Evolutionary conservation across 108 stramenopile species (phyloP), one percentile per base, ranked within the genome.

Genomic region (Cyclotella atomus): DNA sequence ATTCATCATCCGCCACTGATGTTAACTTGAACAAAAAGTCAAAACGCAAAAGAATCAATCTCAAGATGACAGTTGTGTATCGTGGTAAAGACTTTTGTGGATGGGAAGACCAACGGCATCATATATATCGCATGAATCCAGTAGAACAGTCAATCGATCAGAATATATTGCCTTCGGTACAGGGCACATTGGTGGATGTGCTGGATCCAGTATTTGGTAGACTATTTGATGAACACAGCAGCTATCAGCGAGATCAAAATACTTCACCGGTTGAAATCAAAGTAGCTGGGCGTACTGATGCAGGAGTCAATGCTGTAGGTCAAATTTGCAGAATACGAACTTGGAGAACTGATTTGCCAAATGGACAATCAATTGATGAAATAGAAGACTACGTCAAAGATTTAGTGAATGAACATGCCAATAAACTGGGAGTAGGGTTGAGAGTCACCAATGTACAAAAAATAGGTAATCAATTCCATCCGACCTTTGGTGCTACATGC

Each of bases 241-340:
- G 19, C 43, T 0, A 2, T n/a, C 24, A 35, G 15, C 41, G 9
- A 25, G 64, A 65, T 28, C 12, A 35, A 35, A 75, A 38, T 2
- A 38, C 29, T 6, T 81, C 71, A 46, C 71, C 79, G 23, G 76
- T 86, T 23, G 70, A 88, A 65, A 70, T 93, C 15, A 85, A 85
- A 41, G 89, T 90, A 23, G 83, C 84, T 41, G 91, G 91, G 17
- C 76, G 91, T 14, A 93, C 91, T n/a, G 91, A 93, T 78, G 77
- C 83, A 10, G 91, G 91, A 17, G 91, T 93, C 17, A 68, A 67
- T 75, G 89, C 91, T 16, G 76, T 90, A 41, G 84, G 76, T 28
- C 91, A 93, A 69, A 74, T 90, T n/a, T 88, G 85, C 67, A 76
- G 91, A 59, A 68, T 88, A 45, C 86, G 91, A 56, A 90, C 86